These are phyloP conservation scores for Pholiota conissans DNA, from an alignment of 768 basidiomycete species.

Conservation along the genomic window DNA sequence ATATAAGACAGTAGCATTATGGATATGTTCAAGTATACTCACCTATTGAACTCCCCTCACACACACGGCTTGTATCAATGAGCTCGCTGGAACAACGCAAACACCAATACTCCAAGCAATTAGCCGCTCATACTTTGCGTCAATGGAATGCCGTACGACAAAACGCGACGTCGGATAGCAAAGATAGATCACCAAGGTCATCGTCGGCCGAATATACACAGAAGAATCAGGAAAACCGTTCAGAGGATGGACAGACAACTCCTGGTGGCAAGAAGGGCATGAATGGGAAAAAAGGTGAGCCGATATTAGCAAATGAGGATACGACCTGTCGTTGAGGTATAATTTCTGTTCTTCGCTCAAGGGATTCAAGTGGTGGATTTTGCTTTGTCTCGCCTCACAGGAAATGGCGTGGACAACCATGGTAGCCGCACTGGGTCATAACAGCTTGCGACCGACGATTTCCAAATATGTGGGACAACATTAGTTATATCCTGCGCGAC, in stretches of 20 bases:
- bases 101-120: slow-evolving; percentile 37
- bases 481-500: not conserved
- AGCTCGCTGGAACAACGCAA: slow-evolving; percentile 39
- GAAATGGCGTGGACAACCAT: not conserved
- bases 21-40: not conserved
- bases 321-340: not conserved
- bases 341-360: not conserved
- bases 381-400: slow-evolving; percentile 9
- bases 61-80: not conserved
- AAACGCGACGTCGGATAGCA: slow-evolving; percentile 4
- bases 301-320: not conserved
- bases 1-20: slow-evolving; percentile 15
- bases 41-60: not conserved
- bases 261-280: not conserved
- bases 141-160: slow-evolving; percentile 37
- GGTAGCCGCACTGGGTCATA: not conserved
- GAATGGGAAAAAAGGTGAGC: slow-evolving; percentile 7
- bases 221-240: not conserved
- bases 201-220: not conserved
- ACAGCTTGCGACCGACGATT: not conserved
- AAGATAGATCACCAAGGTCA: slow-evolving; percentile 2
- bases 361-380: slow-evolving; percentile 15
- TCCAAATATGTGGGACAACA: not conserved
- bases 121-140: slow-evolving; percentile 41
- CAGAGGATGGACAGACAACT: slow-evolving; percentile 1